phyloP scores from a whole-genome alignment of 495 filamentous ascomycete species.

The Aspergillus ellipticus region DNA sequence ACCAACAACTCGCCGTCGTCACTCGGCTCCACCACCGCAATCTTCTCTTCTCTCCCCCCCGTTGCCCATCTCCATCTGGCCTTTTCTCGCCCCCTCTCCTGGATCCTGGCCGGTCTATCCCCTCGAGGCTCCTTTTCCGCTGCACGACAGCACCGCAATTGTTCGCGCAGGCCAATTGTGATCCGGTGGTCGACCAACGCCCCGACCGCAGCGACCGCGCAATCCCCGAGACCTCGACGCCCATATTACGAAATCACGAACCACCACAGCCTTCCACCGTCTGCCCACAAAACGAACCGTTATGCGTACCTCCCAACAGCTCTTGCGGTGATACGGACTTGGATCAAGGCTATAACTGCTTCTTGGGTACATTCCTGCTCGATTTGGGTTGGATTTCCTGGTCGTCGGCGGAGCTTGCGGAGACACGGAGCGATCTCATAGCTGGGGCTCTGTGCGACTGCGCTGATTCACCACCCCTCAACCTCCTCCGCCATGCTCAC shows the following conservation, averaged over 20 bases:
- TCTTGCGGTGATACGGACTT: constrained; percentile 7
- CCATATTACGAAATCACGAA: background rate
- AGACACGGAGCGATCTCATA: constrained; percentile 1
- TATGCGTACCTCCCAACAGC: constrained; percentile 9
- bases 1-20: constrained; percentile 13
- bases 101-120: background rate
- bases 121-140: background rate
- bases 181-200: background rate
- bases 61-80: background rate
- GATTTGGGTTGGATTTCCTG: background rate
- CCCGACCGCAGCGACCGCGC: background rate
- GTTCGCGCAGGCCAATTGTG: background rate
- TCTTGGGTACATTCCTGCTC: background rate
- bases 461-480: constrained; percentile 1
- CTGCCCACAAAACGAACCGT: constrained; percentile 3
- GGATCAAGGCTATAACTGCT: background rate
- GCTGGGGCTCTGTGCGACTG: background rate
- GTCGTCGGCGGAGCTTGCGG: constrained; percentile 17
- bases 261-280: background rate
- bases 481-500: constrained; percentile 52
- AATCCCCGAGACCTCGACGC: background rate
- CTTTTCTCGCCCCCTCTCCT: background rate
- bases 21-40: constrained; percentile 3
- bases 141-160: background rate
- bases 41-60: background rate